Conservation (phyloP, 75 land plant species). For the Selaginella moellendorffii region DNA sequence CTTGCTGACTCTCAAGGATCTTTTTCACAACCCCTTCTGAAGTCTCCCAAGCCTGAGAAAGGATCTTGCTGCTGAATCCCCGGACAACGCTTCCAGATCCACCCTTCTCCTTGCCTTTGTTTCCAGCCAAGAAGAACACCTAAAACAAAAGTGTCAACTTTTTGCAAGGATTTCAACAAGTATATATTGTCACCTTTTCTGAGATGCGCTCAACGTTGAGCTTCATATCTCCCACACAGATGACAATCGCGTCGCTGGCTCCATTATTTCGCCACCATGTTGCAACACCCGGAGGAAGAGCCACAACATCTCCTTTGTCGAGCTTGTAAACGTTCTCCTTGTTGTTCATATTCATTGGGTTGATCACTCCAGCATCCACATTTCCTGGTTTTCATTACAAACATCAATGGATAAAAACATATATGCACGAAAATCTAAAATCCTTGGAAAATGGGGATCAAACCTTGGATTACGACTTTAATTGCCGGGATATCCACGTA, state of each 20-base stretch:
- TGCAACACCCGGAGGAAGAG: neutral
- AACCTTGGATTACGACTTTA: neutral
- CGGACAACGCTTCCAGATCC: neutral
- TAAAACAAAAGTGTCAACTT: neutral
- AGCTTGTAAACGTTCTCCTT: neutral
- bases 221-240: neutral
- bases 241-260: neutral
- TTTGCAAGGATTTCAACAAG: no score
- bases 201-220: neutral
- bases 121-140: neutral
- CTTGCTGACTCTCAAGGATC: neutral
- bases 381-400: neutral
- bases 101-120: neutral
- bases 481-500: neutral
- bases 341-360: neutral
- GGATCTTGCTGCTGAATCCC: neutral
- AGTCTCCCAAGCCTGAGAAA: neutral
- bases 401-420: neutral
- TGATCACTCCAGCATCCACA: neutral
- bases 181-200: neutral
- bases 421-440: neutral
- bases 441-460: neutral
- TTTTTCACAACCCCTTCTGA: neutral
- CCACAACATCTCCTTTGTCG: neutral
- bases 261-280: neutral